These are phyloP conservation scores for Verticillium isaacii DNA, from an alignment of 2,329 filamentous ascomycete genomes.

Conservation along the genomic window DNA sequence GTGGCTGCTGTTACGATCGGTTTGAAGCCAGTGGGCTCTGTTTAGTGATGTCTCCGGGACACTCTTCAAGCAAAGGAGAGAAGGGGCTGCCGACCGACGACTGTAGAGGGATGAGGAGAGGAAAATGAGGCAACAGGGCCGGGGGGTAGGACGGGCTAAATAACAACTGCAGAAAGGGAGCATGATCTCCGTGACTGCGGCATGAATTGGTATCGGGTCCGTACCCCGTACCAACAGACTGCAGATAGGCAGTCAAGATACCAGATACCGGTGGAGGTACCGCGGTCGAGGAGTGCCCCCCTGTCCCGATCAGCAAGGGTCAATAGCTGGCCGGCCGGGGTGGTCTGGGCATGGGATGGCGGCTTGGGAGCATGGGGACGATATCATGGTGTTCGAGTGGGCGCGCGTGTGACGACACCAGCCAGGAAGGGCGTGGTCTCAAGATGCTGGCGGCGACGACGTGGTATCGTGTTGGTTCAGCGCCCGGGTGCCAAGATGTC, in stretches of 20 bases:
- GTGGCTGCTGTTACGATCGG: not conserved
- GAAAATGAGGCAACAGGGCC: not conserved
- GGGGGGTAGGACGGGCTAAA: conserved; percentile 11
- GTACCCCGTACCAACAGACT: not conserved
- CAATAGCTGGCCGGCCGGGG: not conserved
- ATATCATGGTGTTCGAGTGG: not conserved
- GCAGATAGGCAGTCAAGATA: not conserved
- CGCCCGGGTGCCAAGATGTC: not conserved
- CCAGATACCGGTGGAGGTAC: not conserved
- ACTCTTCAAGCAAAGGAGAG: conserved; percentile 3
- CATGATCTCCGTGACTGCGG: not conserved
- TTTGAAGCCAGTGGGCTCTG: not conserved
- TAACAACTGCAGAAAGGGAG: not conserved
- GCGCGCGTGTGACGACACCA: not conserved
- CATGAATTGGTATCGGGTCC: not conserved
- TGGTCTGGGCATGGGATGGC: not conserved
- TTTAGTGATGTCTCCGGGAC: conserved; percentile 2
- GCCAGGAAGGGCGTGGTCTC: not conserved
- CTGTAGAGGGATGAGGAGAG: not conserved
- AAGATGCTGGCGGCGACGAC: not conserved
- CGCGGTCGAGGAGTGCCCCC: not conserved
- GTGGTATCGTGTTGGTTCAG: not conserved
- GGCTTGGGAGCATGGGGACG: not conserved
- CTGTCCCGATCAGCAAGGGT: not conserved
- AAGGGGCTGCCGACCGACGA: conserved; percentile 1